These are phyloP conservation scores for Paramyrothecium sp. DNA, from an alignment of 2,329 filamentous ascomycete species.

Conservation along the genomic window DNA sequence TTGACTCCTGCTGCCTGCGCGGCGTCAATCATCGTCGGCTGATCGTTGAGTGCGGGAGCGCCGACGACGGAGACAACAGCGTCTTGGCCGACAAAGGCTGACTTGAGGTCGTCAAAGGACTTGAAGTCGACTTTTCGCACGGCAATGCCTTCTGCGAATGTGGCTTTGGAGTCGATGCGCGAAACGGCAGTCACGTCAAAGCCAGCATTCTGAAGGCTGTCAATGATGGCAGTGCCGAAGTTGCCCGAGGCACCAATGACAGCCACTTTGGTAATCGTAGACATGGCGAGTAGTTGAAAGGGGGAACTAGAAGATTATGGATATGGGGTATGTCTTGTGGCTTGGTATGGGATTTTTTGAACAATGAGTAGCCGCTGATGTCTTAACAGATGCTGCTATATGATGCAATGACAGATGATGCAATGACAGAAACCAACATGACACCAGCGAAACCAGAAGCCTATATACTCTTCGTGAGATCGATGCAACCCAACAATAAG, in stretches of 20 bases:
- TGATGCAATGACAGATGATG: too few species aligned
- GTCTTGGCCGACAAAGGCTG: constrained; percentile 6
- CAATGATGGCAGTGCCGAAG: constrained; percentile 4
- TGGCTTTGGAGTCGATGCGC: constrained; percentile 9
- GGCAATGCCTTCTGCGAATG: constrained; percentile 6
- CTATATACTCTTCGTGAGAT: too few species aligned
- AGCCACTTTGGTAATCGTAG: background rate
- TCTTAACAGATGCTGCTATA: too few species aligned
- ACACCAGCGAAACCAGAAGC: too few species aligned
- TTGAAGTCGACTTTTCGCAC: constrained; percentile 6
- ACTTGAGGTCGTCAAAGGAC: constrained; percentile 4
- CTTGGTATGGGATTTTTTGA: too few species aligned
- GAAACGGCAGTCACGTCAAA: constrained; percentile 8
- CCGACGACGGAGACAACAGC: constrained; percentile 8
- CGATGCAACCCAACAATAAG: too few species aligned
- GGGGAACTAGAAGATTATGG: too few species aligned
- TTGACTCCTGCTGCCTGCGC: background rate
- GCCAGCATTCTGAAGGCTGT: constrained; percentile 5
- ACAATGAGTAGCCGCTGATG: too few species aligned
- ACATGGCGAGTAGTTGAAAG: background rate
- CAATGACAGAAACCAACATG: too few species aligned
- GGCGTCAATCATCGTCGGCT: constrained; percentile 7
- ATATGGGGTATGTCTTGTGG: too few species aligned
- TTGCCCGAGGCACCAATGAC: constrained; percentile 3
- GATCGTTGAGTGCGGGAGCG: constrained; percentile 4